These are phyloP conservation scores for Arthrobotrys megalospora DNA, from an alignment of 2,329 filamentous ascomycete genomes.

Conservation along the genomic window DNA sequence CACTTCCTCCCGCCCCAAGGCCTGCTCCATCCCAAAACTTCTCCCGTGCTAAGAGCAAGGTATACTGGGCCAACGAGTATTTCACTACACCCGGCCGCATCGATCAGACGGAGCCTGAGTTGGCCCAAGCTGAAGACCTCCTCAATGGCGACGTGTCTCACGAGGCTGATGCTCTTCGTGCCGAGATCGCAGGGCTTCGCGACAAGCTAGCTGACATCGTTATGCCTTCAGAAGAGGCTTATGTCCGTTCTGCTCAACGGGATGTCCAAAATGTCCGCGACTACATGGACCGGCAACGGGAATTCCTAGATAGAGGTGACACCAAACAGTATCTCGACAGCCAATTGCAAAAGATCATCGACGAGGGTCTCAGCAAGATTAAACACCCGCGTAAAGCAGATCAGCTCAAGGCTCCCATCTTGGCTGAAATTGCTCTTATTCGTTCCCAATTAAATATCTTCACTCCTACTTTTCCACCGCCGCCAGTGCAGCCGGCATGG, in stretches of 20 bases:
- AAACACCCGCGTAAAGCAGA: slow-evolving; percentile 33
- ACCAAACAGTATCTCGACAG: slow-evolving; percentile 32
- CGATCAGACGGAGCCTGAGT: slow-evolving; percentile 34
- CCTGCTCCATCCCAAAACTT: slow-evolving; percentile 15
- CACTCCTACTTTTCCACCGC: slow-evolving; percentile 2
- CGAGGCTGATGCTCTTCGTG: slow-evolving; percentile 31
- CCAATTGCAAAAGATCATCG: slow-evolving; percentile 36
- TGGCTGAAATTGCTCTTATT: slow-evolving; percentile 39
- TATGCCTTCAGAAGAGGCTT: slow-evolving; percentile 30
- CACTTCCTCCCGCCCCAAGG: slow-evolving; percentile 2
- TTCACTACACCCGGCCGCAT: slow-evolving; percentile 40
- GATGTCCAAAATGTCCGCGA: slow-evolving; percentile 41
- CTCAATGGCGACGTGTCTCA: slow-evolving; percentile 28
- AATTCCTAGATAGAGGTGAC: slow-evolving; percentile 26
- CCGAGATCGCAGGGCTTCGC: slow-evolving; percentile 33
- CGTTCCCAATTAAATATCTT: slow-evolving; percentile 36
- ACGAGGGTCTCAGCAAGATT: slow-evolving; percentile 38
- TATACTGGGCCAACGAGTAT: slow-evolving; percentile 44
- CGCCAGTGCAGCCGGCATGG: neutral
- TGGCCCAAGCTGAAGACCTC: slow-evolving; percentile 28
- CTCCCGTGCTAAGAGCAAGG: slow-evolving; percentile 23
- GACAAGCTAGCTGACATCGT: slow-evolving; percentile 24
- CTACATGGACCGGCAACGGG: slow-evolving; percentile 36
- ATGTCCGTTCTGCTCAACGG: slow-evolving; percentile 33
- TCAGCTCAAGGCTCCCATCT: slow-evolving; percentile 38